Percentiles rank a stretch among this genome's conserved stretches.
These are phyloP conservation scores for Euphrasia arctica DNA, from an alignment of 305 asterid species.

Conservation along the genomic window DNA sequence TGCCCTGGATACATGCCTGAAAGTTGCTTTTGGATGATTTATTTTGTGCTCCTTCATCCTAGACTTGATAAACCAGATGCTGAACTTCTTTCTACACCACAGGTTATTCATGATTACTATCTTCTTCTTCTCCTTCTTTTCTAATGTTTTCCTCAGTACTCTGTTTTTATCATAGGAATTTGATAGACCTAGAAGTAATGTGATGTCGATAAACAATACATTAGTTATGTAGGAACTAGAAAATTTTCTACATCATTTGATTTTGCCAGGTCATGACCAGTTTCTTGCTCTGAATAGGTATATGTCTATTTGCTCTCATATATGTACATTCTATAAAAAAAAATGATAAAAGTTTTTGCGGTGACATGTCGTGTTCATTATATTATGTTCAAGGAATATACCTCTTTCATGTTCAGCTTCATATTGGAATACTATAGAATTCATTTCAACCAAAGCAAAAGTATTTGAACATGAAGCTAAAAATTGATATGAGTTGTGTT, in stretches of 20 bases:
- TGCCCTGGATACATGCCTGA: constrained; percentile 95
- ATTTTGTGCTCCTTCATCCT: constrained; percentile 90
- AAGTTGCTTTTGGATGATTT: constrained; percentile 89
- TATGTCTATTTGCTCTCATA: no score
- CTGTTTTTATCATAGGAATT: not conserved
- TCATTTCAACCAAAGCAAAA: no score
- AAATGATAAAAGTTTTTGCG: not conserved
- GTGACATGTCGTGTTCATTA: not conserved
- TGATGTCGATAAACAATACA: constrained; percentile 5
- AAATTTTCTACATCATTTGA: not conserved
- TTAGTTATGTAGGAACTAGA: constrained; percentile 13
- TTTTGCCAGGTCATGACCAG: not conserved
- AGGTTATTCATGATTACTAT: constrained; percentile 43
- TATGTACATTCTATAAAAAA: no score
- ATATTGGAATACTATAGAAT: no score
- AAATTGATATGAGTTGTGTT: no score
- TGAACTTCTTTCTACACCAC: constrained; percentile 67
- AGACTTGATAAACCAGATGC: constrained; percentile 68
- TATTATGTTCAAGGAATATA: no score
- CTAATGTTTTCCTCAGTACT: constrained; percentile 8
- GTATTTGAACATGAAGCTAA: no score
- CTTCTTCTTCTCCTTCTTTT: constrained; percentile 5
- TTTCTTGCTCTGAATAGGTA: not conserved
- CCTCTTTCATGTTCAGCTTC: no score
- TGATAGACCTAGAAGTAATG: constrained; percentile 15